A percentile compares a stretch with the other conserved stretches of the same genome.
These are phyloP conservation scores for Penicillium nordicum DNA, from an alignment of 2,329 filamentous ascomycete genomes.

Conservation along the genomic window DNA sequence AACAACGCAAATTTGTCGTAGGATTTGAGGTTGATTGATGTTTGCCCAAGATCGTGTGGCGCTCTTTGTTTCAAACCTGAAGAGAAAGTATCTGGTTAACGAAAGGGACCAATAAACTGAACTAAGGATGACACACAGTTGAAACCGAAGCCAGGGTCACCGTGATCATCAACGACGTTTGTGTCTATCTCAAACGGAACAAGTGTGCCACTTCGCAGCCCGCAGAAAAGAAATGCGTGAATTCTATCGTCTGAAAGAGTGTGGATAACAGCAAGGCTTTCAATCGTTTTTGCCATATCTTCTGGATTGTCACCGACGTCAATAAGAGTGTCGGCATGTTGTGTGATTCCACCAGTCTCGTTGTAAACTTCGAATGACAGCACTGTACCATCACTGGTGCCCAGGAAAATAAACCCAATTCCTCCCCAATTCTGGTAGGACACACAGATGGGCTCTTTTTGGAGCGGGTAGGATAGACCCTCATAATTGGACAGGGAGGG, in stretches of 20 bases:
- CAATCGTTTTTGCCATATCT: conserved; percentile 35
- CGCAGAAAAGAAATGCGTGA: conserved; percentile 40
- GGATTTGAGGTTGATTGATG: conserved; percentile 36
- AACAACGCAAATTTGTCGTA: conserved; percentile 31
- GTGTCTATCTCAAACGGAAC: conserved; percentile 35
- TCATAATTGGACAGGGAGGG: conserved; percentile 22
- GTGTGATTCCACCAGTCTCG: conserved; percentile 15
- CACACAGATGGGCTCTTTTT: conserved; percentile 39
- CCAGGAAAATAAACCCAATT: conserved; percentile 36
- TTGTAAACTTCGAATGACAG: conserved; percentile 29
- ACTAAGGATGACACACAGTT: conserved; percentile 25
- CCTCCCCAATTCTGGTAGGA: conserved; percentile 29
- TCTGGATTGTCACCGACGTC: conserved; percentile 21
- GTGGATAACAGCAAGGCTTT: conserved; percentile 33
- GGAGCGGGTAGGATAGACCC: conserved; percentile 20
- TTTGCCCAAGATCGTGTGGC: conserved; percentile 35
- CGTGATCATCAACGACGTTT: background rate
- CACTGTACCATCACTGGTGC: conserved; percentile 39
- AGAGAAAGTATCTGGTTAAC: background rate
- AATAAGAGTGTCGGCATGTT: conserved; percentile 26
- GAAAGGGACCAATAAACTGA: background rate
- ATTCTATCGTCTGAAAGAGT: conserved; percentile 10
- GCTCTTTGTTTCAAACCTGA: conserved; percentile 33
- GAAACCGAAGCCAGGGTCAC: conserved; percentile 13
- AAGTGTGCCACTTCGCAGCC: conserved; percentile 46